A percentile compares a stretch with the other conserved stretches of the same genome.
phyloP scores from a whole-genome alignment of 2,329 filamentous ascomycete genomes.

The Rhynchosporium secalis region DNA sequence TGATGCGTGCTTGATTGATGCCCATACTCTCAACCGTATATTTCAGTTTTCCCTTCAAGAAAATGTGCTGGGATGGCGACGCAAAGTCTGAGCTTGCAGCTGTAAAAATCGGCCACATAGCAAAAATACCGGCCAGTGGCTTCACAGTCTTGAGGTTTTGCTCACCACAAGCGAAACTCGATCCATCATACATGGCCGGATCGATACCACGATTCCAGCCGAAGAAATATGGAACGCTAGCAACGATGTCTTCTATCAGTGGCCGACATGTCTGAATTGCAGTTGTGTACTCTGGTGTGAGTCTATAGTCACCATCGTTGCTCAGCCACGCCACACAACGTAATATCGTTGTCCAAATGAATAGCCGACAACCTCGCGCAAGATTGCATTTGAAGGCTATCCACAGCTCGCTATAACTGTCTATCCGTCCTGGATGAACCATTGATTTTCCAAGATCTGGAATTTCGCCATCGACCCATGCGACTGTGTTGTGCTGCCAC shows the following conservation, averaged over 20 bases:
- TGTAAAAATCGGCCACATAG: conserved; percentile 33
- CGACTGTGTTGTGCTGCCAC: conserved; percentile 52
- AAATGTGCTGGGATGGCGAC: conserved; percentile 26
- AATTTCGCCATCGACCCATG: conserved; percentile 55
- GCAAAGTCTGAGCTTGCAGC: conserved; percentile 32
- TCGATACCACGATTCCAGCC: conserved; percentile 53
- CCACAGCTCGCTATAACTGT: conserved; percentile 59
- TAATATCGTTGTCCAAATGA: conserved; percentile 55
- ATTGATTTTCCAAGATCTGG: conserved; percentile 52
- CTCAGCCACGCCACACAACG: conserved; percentile 61
- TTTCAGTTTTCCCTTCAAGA: conserved; percentile 29
- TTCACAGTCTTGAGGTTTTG: conserved; percentile 30
- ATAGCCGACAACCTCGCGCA: conserved; percentile 53
- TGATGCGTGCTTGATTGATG: conserved; percentile 30
- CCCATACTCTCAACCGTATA: conserved; percentile 31
- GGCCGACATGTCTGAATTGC: conserved; percentile 52
- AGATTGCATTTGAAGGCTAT: conserved; percentile 58
- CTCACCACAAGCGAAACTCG: conserved; percentile 54
- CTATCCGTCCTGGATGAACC: conserved; percentile 59
- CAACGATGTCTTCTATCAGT: conserved; percentile 58
- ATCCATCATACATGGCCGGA: conserved; percentile 39
- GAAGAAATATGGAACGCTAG: conserved; percentile 59
- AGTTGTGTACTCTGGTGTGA: conserved; percentile 59
- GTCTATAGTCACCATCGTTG: conserved; percentile 59
- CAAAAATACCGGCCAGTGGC: conserved; percentile 28